These are phyloP conservation scores for Talaromyces sp. DNA, from an alignment of 2,329 filamentous ascomycete species.

Conservation along the genomic window DNA sequence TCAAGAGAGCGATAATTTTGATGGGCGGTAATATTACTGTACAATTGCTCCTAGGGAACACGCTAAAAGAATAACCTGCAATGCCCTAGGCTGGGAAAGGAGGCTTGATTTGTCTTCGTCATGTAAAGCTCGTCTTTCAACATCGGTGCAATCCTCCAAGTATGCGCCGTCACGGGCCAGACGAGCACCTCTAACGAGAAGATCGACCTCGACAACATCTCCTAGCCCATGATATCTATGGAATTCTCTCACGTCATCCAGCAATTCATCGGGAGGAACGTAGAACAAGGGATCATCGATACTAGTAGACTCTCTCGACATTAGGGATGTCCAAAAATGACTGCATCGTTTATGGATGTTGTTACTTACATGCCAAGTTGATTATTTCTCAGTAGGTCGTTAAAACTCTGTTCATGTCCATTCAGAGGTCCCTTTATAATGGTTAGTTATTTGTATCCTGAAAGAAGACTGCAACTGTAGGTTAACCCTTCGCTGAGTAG, in stretches of 20 bases:
- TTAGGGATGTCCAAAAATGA: neutral
- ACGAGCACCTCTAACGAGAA: slow-evolving; percentile 16
- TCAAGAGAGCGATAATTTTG: neutral
- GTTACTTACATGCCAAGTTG: slow-evolving; percentile 16
- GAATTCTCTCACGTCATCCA: slow-evolving; percentile 16
- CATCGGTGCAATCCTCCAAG: slow-evolving; percentile 7
- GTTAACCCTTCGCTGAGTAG: neutral
- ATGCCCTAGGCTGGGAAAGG: slow-evolving; percentile 30
- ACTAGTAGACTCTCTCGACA: neutral
- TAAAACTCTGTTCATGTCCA: slow-evolving; percentile 9
- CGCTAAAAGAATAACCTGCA: slow-evolving; percentile 30
- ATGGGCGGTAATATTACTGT: slow-evolving; percentile 20
- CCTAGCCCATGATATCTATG: slow-evolving; percentile 11
- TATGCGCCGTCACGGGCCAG: slow-evolving; percentile 14
- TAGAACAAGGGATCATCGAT: slow-evolving; percentile 19
- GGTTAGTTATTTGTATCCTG: neutral
- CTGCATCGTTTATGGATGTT: neutral
- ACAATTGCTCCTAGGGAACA: slow-evolving; percentile 33
- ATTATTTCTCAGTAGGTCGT: slow-evolving; percentile 17
- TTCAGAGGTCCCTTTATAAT: neutral
- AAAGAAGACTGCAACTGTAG: neutral
- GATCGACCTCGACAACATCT: slow-evolving; percentile 15
- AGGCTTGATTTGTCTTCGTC: slow-evolving; percentile 16
- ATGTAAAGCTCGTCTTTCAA: slow-evolving; percentile 14
- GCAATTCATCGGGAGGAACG: slow-evolving; percentile 13